A percentile compares a stretch with the other conserved stretches of the same genome.
Conservation (phyloP, 768 basidiomycete genomes). For the Leccinellum albellum region DNA sequence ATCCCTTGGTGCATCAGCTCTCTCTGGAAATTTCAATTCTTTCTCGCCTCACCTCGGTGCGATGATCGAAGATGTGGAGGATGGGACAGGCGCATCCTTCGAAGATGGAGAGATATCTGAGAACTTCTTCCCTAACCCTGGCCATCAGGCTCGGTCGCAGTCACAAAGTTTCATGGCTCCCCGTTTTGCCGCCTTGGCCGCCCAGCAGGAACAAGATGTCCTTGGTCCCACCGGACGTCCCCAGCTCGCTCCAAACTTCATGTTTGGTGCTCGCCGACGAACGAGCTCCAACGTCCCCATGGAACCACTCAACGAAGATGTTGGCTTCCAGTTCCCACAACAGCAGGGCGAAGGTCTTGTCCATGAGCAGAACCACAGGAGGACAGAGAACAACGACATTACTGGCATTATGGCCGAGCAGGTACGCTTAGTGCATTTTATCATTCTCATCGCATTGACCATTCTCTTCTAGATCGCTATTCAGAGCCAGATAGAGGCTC, state of each 20-base stretch:
- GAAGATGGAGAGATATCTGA: conserved; percentile 84
- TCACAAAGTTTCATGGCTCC: conserved; percentile 86
- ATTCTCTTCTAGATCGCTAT: conserved; percentile 65
- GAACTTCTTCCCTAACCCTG: conserved; percentile 41
- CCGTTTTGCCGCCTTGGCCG: conserved; percentile 78
- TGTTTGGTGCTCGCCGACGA: conserved; percentile 69
- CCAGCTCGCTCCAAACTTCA: conserved; percentile 87
- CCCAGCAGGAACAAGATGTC: conserved; percentile 61
- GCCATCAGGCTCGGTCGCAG: conserved; percentile 69
- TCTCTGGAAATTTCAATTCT: conserved; percentile 60
- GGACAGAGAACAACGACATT: conserved; percentile 70
- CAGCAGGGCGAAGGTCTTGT: conserved; percentile 36
- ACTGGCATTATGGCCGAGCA: conserved; percentile 94
- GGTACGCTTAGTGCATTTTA: conserved; percentile 41
- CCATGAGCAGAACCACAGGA: conserved; percentile 46
- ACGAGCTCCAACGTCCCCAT: conserved; percentile 51
- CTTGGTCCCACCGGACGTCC: conserved; percentile 77
- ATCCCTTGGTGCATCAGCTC: conserved; percentile 59
- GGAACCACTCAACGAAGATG: conserved; percentile 74
- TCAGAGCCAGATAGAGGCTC: conserved; percentile 84
- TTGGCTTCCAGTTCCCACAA: conserved; percentile 80
- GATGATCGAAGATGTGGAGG: conserved; percentile 82
- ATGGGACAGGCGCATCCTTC: conserved; percentile 44
- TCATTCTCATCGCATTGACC: conserved; percentile 1
- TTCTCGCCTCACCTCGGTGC: conserved; percentile 79